These are phyloP conservation scores for Piromyces finnis DNA, from an alignment of 192 early-diverging fungal genomes.

Conservation along the genomic window DNA sequence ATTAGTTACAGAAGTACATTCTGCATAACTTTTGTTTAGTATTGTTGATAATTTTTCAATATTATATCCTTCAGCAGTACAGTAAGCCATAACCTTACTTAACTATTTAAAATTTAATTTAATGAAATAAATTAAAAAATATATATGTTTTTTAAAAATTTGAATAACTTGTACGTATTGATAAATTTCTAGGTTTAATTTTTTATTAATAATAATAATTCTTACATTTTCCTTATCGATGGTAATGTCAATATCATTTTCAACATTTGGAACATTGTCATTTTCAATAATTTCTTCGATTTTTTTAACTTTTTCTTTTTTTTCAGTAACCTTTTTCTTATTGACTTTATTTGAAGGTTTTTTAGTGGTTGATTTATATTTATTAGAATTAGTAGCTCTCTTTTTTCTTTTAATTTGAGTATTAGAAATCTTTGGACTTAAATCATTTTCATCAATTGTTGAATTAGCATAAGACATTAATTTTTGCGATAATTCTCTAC, in stretches of 20 bases:
- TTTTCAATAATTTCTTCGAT: not conserved
- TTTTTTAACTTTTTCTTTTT: not conserved
- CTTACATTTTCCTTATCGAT: not conserved
- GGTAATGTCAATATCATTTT: not conserved
- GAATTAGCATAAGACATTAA: not conserved
- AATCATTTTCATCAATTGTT: not conserved
- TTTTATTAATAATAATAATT: too few relatives aligned
- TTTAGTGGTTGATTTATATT: not conserved
- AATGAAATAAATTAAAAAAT: too few relatives aligned
- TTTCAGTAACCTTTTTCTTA: not conserved
- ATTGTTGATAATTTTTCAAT: slow-evolving; percentile 16
- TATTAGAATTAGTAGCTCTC: not conserved
- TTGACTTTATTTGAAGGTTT: not conserved
- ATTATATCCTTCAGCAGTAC: slow-evolving; percentile 32
- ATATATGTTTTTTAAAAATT: too few relatives aligned
- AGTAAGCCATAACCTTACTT: not conserved
- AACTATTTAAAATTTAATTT: not conserved
- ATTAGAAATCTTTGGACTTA: not conserved
- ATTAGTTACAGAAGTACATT: slow-evolving; percentile 28
- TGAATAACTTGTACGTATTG: too few relatives aligned
- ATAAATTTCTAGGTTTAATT: too few relatives aligned
- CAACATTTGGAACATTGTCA: not conserved
- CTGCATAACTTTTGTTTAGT: slow-evolving; percentile 15
- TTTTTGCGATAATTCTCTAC: not conserved
- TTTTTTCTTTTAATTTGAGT: not conserved